These are phyloP conservation scores for Talaromyces trachyspermus DNA, from an alignment of 495 filamentous ascomycete species.

Conservation along the genomic window DNA sequence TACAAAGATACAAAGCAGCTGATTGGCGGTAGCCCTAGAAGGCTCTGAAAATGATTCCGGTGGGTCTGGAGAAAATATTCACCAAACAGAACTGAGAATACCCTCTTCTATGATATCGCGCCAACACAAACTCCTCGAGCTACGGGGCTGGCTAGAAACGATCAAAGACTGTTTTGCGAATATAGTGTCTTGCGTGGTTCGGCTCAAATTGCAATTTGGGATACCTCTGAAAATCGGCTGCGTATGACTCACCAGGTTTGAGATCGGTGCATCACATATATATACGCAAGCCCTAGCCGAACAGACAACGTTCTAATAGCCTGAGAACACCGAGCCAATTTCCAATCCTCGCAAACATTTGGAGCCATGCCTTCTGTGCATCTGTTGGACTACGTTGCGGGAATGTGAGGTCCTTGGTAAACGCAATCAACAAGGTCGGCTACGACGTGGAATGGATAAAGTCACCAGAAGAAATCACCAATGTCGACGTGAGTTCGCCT, in stretches of 20 bases:
- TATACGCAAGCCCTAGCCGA: neutral
- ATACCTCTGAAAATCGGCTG: neutral
- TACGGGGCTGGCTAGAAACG: no score
- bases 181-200: no score
- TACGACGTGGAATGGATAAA: slow-evolving; percentile 91
- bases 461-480: slow-evolving; percentile 69
- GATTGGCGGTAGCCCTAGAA: slow-evolving; percentile 1
- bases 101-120: neutral
- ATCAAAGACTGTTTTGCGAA: slow-evolving; percentile 2
- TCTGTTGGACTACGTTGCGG: slow-evolving; percentile 78
- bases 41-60: neutral
- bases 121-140: no score
- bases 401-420: slow-evolving; percentile 90
- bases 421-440: slow-evolving; percentile 91
- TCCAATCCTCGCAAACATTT: neutral
- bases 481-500: slow-evolving; percentile 62
- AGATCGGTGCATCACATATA: slow-evolving; percentile 13
- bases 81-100: neutral
- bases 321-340: slow-evolving; percentile 9
- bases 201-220: no score
- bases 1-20: no score
- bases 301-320: neutral
- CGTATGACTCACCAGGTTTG: slow-evolving; percentile 23
- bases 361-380: slow-evolving; percentile 77
- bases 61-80: slow-evolving; percentile 5